Evolutionary conservation across 2,329 filamentous ascomycete species (phyloP).

Genomic region (Didymellaceae sp.): DNA sequence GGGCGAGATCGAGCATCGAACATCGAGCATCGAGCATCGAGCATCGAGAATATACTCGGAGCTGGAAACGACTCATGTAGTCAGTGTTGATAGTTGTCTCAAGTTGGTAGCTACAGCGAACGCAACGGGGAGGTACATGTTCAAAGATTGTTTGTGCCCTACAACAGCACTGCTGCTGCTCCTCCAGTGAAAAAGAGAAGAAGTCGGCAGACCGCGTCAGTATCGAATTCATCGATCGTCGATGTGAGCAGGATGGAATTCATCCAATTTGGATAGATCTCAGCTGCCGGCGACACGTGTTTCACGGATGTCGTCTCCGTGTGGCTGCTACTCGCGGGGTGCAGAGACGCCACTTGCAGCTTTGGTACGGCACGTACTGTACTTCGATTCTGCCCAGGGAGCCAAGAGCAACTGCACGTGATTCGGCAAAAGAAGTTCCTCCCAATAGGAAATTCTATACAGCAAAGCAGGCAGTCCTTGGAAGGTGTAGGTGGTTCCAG

Average conservation of each 20-base stretch:
- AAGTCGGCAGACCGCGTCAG: not conserved
- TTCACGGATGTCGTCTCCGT: not conserved
- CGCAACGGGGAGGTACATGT: not conserved
- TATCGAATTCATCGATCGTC: conserved; percentile 2
- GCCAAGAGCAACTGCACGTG: too few relatives aligned
- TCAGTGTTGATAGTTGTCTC: not conserved
- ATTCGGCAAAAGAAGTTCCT: too few relatives aligned
- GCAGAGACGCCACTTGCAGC: too few relatives aligned
- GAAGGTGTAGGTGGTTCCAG: too few relatives aligned
- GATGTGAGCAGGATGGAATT: conserved; percentile 4
- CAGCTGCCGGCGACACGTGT: conserved; percentile 1
- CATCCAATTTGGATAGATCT: not conserved
- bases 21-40: too few relatives aligned
- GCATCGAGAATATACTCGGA: too few relatives aligned
- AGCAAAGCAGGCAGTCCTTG: too few relatives aligned
- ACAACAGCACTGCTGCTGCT: too few relatives aligned
- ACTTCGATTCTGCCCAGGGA: too few relatives aligned
- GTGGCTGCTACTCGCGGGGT: not conserved
- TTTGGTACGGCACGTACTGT: too few relatives aligned
- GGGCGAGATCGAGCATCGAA: conserved; percentile 3
- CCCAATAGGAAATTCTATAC: too few relatives aligned
- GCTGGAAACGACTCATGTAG: not conserved
- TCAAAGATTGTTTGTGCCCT: too few relatives aligned
- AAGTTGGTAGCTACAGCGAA: not conserved
- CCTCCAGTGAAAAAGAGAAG: not conserved